These are phyloP conservation scores for Tricholoma furcatifolium DNA, from an alignment of 768 basidiomycete species.

Conservation along the genomic window DNA sequence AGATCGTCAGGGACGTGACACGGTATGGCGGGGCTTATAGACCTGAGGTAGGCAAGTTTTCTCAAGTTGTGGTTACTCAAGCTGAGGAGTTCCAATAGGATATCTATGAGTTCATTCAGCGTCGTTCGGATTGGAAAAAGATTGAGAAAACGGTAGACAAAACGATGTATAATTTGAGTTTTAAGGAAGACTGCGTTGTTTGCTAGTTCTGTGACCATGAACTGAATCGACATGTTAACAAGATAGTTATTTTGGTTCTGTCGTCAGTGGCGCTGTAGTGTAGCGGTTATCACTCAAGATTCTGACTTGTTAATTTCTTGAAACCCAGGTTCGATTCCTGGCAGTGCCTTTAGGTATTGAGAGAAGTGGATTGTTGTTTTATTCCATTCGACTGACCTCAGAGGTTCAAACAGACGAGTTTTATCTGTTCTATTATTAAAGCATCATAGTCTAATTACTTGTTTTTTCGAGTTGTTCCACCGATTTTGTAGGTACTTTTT, in stretches of 20 bases:
- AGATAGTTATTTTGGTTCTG: background rate
- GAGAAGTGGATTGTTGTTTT: background rate
- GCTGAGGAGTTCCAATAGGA: constrained; percentile 45
- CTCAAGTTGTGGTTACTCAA: too few species aligned
- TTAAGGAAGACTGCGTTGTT: constrained; percentile 86
- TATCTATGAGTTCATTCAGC: constrained; percentile 93
- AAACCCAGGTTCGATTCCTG: constrained; percentile 16
- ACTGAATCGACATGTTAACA: background rate
- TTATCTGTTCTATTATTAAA: too few species aligned
- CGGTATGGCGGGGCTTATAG: constrained; percentile 93
- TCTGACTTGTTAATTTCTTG: constrained; percentile 10
- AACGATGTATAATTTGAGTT: constrained; percentile 90
- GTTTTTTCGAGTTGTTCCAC: too few species aligned
- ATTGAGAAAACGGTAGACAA: constrained; percentile 96
- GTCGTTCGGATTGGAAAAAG: constrained; percentile 97
- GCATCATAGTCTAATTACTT: too few species aligned
- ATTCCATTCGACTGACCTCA: too few species aligned
- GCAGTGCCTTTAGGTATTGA: constrained; percentile 5
- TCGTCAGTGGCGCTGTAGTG: constrained; percentile 6
- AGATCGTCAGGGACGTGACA: constrained; percentile 93
- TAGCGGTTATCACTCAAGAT: constrained; percentile 13
- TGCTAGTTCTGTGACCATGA: constrained; percentile 22
- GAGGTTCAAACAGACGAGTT: too few species aligned
- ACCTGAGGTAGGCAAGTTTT: constrained; percentile 66
- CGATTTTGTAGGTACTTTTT: too few species aligned